These are phyloP conservation scores for Pinus albicaulis DNA, from an alignment of 75 land plant species.

Conservation along the genomic window DNA sequence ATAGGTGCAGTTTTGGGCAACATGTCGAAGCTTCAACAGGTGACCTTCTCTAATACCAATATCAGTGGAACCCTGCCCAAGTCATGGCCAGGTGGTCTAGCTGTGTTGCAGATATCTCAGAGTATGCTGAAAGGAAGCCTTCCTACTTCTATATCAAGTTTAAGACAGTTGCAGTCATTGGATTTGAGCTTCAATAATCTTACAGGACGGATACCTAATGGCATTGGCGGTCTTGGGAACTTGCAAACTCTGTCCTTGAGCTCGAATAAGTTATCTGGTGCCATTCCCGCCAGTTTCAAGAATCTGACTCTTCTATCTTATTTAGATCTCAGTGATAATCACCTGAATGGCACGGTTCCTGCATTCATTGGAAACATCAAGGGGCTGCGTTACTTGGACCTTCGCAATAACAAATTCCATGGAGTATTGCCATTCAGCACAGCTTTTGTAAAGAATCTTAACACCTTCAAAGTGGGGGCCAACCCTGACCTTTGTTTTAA, in stretches of 20 bases:
- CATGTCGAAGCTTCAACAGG: conserved; percentile 17
- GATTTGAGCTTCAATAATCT: conserved; percentile 24
- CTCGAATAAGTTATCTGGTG: conserved; percentile 22
- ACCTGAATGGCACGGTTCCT: conserved; percentile 36
- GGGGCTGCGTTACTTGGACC: conserved; percentile 34
- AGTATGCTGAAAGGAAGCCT: conserved; percentile 21
- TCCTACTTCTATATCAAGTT: conserved; percentile 18
- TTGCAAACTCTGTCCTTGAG: conserved; percentile 23
- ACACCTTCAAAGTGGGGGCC: conserved; percentile 24
- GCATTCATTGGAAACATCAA: conserved; percentile 10
- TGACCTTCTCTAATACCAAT: conserved; percentile 29
- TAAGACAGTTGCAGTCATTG: conserved; percentile 16
- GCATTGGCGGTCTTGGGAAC: conserved; percentile 16
- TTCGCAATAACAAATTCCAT: conserved; percentile 34
- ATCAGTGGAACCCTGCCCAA: conserved; percentile 26
- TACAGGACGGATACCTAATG: conserved; percentile 22
- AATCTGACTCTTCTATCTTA: conserved; percentile 21
- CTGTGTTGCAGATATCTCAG: conserved; percentile 19
- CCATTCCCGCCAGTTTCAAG: conserved; percentile 22
- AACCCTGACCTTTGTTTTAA: conserved; percentile 37
- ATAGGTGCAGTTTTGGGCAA: conserved; percentile 18
- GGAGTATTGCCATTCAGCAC: conserved; percentile 38
- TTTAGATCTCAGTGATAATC: conserved; percentile 32
- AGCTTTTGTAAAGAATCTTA: conserved; percentile 22
- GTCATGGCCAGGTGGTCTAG: conserved; percentile 20